A percentile compares a stretch with the other conserved stretches of the same genome.
phyloP scores from a whole-genome alignment of 163 green algal species.

The Picocystis sp. region DNA sequence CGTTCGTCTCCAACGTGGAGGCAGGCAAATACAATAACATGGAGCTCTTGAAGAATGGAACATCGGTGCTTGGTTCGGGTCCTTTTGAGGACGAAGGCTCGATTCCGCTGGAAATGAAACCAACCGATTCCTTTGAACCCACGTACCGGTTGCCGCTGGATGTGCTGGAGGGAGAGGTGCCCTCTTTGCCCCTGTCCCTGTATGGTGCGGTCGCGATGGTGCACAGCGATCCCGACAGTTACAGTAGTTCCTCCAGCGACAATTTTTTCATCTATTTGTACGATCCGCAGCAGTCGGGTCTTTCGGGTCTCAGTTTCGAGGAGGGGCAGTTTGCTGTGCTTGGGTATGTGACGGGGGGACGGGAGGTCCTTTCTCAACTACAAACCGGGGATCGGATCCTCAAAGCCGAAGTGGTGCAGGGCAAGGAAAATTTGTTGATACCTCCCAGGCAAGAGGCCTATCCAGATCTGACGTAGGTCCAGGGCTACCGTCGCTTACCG shows the following conservation, averaged over 20 bases:
- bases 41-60: conserved; percentile 3
- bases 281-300: conserved; percentile 28
- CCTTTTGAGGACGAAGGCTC: conserved; percentile 1
- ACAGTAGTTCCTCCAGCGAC: conserved; percentile 24
- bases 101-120: conserved; percentile 79
- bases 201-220: conserved; percentile 63
- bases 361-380: conserved; percentile 30
- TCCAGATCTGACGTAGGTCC: too few relatives aligned
- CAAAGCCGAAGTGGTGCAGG: conserved; percentile 25
- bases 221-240: conserved; percentile 1
- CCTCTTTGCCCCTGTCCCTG: conserved; percentile 78
- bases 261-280: conserved; percentile 78
- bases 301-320: conserved; percentile 79
- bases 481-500: too few relatives aligned
- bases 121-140: conserved; percentile 64
- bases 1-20: conserved; percentile 7
- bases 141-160: conserved; percentile 62
- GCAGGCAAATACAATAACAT: conserved; percentile 14
- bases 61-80: neutral
- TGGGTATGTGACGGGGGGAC: conserved; percentile 66
- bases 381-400: conserved; percentile 39
- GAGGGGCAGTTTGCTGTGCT: conserved; percentile 85
- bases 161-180: conserved; percentile 58
- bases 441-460: neutral
- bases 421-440: conserved; percentile 35